These are phyloP conservation scores for Erysiphe pulchra DNA, from an alignment of 2,329 filamentous ascomycete species.

Conservation along the genomic window DNA sequence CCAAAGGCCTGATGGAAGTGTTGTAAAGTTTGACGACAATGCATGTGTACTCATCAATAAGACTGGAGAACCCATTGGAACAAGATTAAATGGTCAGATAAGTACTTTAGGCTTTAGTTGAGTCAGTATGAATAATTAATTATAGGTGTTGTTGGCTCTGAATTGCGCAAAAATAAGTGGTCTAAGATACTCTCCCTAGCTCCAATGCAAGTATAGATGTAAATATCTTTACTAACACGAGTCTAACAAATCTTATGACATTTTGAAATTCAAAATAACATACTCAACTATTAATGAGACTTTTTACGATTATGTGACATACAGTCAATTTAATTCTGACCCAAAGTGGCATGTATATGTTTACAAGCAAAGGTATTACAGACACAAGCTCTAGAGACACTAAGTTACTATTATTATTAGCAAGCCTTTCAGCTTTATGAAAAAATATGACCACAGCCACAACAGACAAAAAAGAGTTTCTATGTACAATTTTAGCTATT, in stretches of 20 bases:
- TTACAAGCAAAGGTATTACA: too few relatives aligned
- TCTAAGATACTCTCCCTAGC: constrained; percentile 95
- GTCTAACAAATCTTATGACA: too few relatives aligned
- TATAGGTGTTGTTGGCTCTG: constrained; percentile 61
- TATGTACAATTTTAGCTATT: constrained; percentile 15
- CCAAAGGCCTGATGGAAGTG: constrained; percentile 66
- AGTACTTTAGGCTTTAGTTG: not conserved
- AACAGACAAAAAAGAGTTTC: constrained; percentile 91
- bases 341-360: too few relatives aligned
- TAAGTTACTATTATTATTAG: not conserved
- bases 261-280: too few relatives aligned
- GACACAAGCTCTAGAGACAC: too few relatives aligned
- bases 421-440: not conserved
- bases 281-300: too few relatives aligned
- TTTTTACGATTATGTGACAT: too few relatives aligned
- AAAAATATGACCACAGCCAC: constrained; percentile 75
- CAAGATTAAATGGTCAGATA: constrained; percentile 50
- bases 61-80: constrained; percentile 81
- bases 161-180: constrained; percentile 84
- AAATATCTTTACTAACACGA: not conserved
- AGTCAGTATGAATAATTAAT: not conserved
- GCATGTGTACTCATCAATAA: constrained; percentile 96
- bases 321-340: too few relatives aligned
- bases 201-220: constrained; percentile 31
- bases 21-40: constrained; percentile 90